These are phyloP conservation scores for Dysphania ambrosioides DNA, from an alignment of 148 eudicot species.

Conservation along the genomic window DNA sequence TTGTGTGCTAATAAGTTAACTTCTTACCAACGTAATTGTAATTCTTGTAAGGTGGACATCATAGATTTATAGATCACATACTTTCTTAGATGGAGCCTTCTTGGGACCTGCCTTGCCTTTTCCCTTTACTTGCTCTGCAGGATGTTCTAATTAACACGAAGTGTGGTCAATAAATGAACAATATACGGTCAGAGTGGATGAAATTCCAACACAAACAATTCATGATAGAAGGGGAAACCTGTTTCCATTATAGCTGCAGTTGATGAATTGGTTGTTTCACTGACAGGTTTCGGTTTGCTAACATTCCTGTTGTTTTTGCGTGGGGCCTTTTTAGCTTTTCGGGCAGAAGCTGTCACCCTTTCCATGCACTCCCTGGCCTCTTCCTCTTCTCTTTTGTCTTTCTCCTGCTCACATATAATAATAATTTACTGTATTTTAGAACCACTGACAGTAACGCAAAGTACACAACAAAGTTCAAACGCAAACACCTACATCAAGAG, in stretches of 20 bases:
- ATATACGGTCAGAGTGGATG: neutral
- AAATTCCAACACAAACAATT: neutral
- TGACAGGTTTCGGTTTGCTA: conserved; percentile 38
- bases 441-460: neutral
- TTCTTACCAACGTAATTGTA: neutral
- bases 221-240: conserved; percentile 35
- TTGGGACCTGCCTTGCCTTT: conserved; percentile 56
- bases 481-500: conserved; percentile 50
- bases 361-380: conserved; percentile 22
- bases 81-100: conserved; percentile 74
- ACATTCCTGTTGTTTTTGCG: conserved; percentile 49
- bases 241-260: conserved; percentile 40
- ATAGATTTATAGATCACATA: conserved; percentile 15
- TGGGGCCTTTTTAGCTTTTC: conserved; percentile 38
- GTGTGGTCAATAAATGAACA: neutral
- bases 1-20: neutral
- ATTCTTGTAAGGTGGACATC: neutral
- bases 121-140: conserved; percentile 42
- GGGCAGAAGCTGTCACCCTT: conserved; percentile 30
- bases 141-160: conserved; percentile 31
- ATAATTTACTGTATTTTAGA: neutral
- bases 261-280: conserved; percentile 30
- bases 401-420: conserved; percentile 40
- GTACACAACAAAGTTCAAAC: neutral
- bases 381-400: conserved; percentile 50